These are phyloP conservation scores for Alternaria metachromatica DNA, from an alignment of 2,329 filamentous ascomycete genomes.

Conservation along the genomic window DNA sequence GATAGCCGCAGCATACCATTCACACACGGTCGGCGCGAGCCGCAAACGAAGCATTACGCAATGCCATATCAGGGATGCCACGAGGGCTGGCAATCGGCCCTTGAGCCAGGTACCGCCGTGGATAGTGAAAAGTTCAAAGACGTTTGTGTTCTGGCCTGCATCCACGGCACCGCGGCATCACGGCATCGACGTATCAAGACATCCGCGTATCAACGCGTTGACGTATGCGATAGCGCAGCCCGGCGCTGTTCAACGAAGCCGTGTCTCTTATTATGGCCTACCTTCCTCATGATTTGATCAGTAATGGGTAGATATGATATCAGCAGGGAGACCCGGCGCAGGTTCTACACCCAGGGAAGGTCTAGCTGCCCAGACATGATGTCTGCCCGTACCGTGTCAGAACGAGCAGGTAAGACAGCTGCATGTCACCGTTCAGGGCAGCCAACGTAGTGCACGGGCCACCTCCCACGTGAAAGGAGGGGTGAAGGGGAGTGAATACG, in stretches of 20 bases:
- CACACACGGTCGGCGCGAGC: conserved; percentile 5
- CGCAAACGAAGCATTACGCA: conserved; percentile 2
- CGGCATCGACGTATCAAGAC: not conserved
- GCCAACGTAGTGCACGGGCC: conserved; percentile 2
- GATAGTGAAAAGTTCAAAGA: not conserved
- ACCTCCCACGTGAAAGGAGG: conserved; percentile 10
- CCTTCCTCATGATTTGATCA: not conserved
- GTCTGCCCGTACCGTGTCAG: not conserved
- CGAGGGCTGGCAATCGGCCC: conserved; percentile 1
- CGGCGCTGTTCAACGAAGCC: not conserved
- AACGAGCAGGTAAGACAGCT: not conserved
- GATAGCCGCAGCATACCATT: conserved; percentile 7
- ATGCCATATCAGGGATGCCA: conserved; percentile 1
- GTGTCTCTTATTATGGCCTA: not conserved
- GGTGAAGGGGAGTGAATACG: not conserved
- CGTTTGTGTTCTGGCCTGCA: not conserved
- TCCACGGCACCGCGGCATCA: not conserved
- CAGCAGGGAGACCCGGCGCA: not conserved
- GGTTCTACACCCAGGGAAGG: not conserved
- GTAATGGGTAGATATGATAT: not conserved
- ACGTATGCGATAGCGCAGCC: not conserved
- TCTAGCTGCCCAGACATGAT: conserved; percentile 1
- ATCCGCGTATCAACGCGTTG: not conserved
- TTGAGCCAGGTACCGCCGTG: not conserved
- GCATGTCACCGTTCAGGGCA: not conserved